These are phyloP conservation scores for Colletotrichum agaves DNA, from an alignment of 2,329 filamentous ascomycete genomes.

Conservation along the genomic window DNA sequence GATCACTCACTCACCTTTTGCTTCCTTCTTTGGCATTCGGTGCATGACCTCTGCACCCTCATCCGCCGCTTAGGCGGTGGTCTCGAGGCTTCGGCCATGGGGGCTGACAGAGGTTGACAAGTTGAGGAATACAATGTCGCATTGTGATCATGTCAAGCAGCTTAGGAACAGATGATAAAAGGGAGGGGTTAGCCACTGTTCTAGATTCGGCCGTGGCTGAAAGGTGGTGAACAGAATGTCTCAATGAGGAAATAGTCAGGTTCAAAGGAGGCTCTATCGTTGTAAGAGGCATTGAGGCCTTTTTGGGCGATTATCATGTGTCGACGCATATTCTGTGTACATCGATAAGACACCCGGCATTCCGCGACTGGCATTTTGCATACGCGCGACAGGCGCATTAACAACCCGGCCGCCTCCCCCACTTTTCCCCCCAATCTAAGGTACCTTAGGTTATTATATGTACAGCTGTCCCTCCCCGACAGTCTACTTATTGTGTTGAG, in stretches of 20 bases:
- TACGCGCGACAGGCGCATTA: too few relatives aligned
- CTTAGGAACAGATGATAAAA: conserved; percentile 5
- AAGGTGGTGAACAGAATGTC: not conserved
- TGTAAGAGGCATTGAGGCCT: not conserved
- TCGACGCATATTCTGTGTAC: not conserved
- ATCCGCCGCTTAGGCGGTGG: conserved; percentile 28
- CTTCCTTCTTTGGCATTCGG: conserved; percentile 38
- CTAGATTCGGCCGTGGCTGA: conserved; percentile 31
- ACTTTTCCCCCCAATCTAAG: too few relatives aligned
- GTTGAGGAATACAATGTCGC: not conserved
- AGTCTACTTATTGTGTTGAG: too few relatives aligned
- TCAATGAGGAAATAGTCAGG: conserved; percentile 2
- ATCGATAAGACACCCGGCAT: too few relatives aligned
- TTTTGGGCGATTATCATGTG: too few relatives aligned
- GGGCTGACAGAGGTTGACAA: not conserved
- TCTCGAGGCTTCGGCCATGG: conserved; percentile 30
- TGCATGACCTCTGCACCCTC: conserved; percentile 38
- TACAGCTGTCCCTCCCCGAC: too few relatives aligned
- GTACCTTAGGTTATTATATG: too few relatives aligned
- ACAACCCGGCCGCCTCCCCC: too few relatives aligned
- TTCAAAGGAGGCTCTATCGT: not conserved
- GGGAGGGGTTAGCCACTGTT: conserved; percentile 15
- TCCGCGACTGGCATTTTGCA: too few relatives aligned
- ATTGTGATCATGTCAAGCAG: not conserved
- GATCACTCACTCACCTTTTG: conserved; percentile 36